Evolutionary conservation across 1,284 basidiomycete species (phyloP).

Genomic region (Cryptococcus floricola): DNA sequence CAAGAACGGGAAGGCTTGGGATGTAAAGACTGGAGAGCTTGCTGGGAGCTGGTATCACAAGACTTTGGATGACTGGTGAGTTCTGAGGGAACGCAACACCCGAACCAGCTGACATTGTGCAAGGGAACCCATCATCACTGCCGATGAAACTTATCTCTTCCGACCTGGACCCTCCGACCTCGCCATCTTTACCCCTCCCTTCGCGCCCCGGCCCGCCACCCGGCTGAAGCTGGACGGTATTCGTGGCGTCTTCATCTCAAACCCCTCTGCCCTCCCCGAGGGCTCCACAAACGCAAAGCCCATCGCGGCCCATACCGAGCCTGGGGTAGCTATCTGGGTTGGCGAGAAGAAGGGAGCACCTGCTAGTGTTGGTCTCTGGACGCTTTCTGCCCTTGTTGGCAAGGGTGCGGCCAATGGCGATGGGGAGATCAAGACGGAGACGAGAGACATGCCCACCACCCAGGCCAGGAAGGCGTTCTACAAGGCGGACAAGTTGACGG

Average conservation of each 20-base stretch:
- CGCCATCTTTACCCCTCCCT: conserved; percentile 64
- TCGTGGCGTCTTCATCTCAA: conserved; percentile 43
- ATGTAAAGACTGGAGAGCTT: conserved; percentile 38
- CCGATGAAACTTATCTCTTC: conserved; percentile 83
- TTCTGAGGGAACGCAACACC: background rate
- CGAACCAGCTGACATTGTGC: background rate
- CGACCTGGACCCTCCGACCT: conserved; percentile 64
- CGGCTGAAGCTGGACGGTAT: conserved; percentile 45
- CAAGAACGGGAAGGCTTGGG: conserved; percentile 48
- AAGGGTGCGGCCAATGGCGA: conserved; percentile 5
- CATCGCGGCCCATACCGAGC: conserved; percentile 28
- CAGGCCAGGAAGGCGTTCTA: conserved; percentile 78
- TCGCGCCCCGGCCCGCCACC: conserved; percentile 30
- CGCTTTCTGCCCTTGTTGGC: conserved; percentile 60
- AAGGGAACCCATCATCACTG: conserved; percentile 81
- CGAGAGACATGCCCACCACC: conserved; percentile 43
- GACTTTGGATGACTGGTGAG: conserved; percentile 44
- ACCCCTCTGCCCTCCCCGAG: conserved; percentile 29
- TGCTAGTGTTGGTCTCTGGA: conserved; percentile 80
- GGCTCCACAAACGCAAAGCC: conserved; percentile 32
- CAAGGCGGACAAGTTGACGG: conserved; percentile 88
- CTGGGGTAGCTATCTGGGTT: conserved; percentile 74
- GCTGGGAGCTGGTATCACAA: conserved; percentile 47
- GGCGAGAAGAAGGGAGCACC: conserved; percentile 97
- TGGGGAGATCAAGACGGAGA: conserved; percentile 55